Percentiles rank a stretch among this genome's conserved stretches.
Conservation (phyloP, 192 early-diverging fungal genomes). For the Chytriomyces confervae region DNA sequence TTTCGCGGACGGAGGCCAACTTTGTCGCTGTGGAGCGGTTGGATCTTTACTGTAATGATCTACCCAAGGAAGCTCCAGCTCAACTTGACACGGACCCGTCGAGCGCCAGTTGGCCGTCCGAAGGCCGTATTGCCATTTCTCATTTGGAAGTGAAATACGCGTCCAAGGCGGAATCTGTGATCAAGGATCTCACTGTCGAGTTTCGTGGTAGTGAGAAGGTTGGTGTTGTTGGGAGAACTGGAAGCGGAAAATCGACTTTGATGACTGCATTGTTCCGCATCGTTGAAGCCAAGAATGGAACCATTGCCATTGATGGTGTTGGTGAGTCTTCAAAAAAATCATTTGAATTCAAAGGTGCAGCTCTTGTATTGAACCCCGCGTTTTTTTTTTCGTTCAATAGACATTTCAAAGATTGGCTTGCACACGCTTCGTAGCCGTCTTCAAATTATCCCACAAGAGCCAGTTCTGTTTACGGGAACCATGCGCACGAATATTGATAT, state of each 20-base stretch:
- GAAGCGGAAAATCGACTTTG: constrained; percentile 76
- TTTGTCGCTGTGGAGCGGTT: constrained; percentile 53
- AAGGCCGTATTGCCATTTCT: constrained; percentile 60
- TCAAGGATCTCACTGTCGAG: constrained; percentile 39
- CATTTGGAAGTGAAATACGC: constrained; percentile 64
- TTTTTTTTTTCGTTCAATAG: neutral
- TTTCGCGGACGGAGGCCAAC: constrained; percentile 40
- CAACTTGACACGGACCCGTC: constrained; percentile 42
- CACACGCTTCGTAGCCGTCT: constrained; percentile 46
- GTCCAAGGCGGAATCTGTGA: constrained; percentile 45
- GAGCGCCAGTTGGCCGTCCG: constrained; percentile 32
- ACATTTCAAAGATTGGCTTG: constrained; percentile 49
- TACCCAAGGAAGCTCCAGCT: constrained; percentile 42
- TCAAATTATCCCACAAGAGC: constrained; percentile 65
- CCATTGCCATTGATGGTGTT: constrained; percentile 50
- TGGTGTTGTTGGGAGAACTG: constrained; percentile 68
- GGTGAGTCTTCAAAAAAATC: constrained; percentile 39
- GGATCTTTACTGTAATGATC: constrained; percentile 37
- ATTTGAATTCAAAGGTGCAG: constrained; percentile 68
- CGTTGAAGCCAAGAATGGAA: constrained; percentile 58
- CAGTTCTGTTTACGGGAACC: constrained; percentile 60
- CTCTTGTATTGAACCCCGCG: constrained; percentile 1
- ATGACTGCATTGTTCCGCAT: constrained; percentile 72
- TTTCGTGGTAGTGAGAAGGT: constrained; percentile 61
- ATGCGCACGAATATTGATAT: constrained; percentile 72